A percentile compares a stretch with the other conserved stretches of the same genome.
phyloP scores from a whole-genome alignment of 1,139 yeast genomes.

The Ashbya aceris region DNA sequence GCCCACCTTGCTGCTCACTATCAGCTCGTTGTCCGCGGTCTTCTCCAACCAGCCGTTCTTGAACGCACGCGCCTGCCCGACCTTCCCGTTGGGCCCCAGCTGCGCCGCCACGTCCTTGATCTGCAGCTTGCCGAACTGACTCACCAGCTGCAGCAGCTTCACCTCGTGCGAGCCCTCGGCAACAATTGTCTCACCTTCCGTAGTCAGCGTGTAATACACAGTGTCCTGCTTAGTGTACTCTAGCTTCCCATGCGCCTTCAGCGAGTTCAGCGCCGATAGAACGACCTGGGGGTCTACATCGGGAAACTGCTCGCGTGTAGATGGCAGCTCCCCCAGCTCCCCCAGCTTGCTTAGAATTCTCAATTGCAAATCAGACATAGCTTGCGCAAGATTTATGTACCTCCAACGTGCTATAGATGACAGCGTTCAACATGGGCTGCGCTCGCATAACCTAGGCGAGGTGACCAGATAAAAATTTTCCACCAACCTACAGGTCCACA shows the following conservation, averaged over 20 bases:
- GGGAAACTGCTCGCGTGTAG: conserved; percentile 53
- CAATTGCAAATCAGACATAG: conserved; percentile 34
- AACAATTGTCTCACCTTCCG: conserved; percentile 76
- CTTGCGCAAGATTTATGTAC: neutral
- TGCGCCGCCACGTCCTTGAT: conserved; percentile 66
- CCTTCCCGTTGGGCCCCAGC: conserved; percentile 73
- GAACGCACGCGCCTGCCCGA: conserved; percentile 98
- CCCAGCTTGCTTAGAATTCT: conserved; percentile 54
- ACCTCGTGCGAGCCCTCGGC: conserved; percentile 83
- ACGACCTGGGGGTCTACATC: conserved; percentile 43
- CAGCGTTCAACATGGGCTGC: neutral
- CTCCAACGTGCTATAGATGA: neutral
- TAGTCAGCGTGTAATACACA: conserved; percentile 67
- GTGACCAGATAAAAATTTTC: no score
- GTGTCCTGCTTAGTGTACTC: conserved; percentile 63
- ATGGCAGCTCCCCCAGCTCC: conserved; percentile 49
- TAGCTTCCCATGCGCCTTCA: conserved; percentile 78
- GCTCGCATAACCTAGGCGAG: neutral
- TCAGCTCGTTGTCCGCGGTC: conserved; percentile 65
- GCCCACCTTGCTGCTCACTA: conserved; percentile 42
- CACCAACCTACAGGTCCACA: no score
- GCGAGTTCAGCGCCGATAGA: conserved; percentile 75
- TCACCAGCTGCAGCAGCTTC: conserved; percentile 69
- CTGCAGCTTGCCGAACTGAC: conserved; percentile 69
- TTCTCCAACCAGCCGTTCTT: conserved; percentile 94